Evolutionary conservation across 257 asterid genomes (phyloP), one percentile per base, ranked within the genome.

Genomic region (Przewalskia tangutica): DNA sequence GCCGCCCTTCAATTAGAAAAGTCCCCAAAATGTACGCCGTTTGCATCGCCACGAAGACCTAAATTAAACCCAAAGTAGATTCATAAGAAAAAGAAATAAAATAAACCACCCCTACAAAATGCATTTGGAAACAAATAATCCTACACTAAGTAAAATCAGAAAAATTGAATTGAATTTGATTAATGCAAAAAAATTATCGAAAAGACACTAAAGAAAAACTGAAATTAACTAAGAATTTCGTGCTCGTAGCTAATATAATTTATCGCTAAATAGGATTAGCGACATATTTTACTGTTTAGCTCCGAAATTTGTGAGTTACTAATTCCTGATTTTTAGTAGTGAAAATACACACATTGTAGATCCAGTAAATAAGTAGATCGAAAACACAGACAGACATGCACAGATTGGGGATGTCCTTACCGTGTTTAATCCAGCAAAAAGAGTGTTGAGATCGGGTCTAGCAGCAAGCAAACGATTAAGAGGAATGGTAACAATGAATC

Each of bases 361-460:
- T 48, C 79, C 14, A 48, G 44, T 46, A 23, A 3, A 73, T 6
- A 73, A 6, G 18, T 10, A 70, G 56, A 66, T 66, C 76, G 27
- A 11, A 11, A 44, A 12, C 13, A 73, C 36, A 36, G 20, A 73
- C 36, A 36, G 20, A 20, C 42, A 73, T 23, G 79, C 79, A 48
- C 20, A 36, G 42, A 7, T 73, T 71, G 54, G 54, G 9, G 11
- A 46, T 14, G 20, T 36, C n/a, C 58, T 16, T 80, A 88, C 90
- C 86, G 90, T 88, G 42, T 88, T 88, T 68, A 88, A 81, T 4
- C 89, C 90, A 50, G 90, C 90, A 10, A 88, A 86, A 40, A 88
- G 67, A 53, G 77, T 82, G 77, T 88, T 88, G 77, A 88, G 86
- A 65, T 23, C 34, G 5, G 90, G 90, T 42, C 83, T 71, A 27